phyloP scores from a whole-genome alignment of 805 yeast genomes.

The Candida ponderosae region DNA sequence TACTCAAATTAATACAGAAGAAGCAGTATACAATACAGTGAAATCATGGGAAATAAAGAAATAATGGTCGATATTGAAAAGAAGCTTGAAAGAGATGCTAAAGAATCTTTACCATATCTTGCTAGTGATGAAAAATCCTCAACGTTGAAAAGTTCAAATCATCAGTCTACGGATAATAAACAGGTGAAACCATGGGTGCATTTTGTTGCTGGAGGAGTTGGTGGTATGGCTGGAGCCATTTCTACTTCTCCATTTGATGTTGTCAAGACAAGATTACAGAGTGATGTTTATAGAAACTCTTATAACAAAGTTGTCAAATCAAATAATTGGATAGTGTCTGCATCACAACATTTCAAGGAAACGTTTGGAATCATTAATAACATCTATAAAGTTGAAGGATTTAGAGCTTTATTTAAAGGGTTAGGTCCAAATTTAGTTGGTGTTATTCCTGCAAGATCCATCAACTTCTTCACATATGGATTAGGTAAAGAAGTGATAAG shows the following conservation, averaged over 20 bases:
- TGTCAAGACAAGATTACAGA: conserved; percentile 90
- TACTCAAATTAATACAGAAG: no score
- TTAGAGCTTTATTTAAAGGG: conserved; percentile 84
- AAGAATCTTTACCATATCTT: conserved; percentile 50
- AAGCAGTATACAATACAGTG: no score
- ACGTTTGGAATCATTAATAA: conserved; percentile 65
- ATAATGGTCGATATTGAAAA: no score
- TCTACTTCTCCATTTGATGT: conserved; percentile 94
- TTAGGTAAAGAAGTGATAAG: conserved; percentile 76
- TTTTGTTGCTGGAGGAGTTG: conserved; percentile 87
- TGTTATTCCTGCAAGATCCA: conserved; percentile 95
- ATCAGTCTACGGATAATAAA: conserved; percentile 6
- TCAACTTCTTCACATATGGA: conserved; percentile 95
- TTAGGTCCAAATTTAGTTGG: conserved; percentile 96
- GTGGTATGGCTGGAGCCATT: conserved; percentile 97
- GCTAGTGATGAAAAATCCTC: conserved; percentile 70
- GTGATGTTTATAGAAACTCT: conserved; percentile 64
- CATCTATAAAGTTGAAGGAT: conserved; percentile 73
- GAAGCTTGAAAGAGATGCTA: conserved; percentile 44
- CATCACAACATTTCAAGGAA: conserved; percentile 69
- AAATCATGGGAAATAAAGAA: no score
- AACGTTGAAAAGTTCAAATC: conserved; percentile 31
- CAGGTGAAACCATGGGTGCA: conserved; percentile 56
- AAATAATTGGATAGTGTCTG: conserved; percentile 33
- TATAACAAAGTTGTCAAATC: conserved; percentile 30